phyloP scores from a whole-genome alignment of 2,329 filamentous ascomycete genomes.

The Ophiocordyceps camponoti-floridani region DNA sequence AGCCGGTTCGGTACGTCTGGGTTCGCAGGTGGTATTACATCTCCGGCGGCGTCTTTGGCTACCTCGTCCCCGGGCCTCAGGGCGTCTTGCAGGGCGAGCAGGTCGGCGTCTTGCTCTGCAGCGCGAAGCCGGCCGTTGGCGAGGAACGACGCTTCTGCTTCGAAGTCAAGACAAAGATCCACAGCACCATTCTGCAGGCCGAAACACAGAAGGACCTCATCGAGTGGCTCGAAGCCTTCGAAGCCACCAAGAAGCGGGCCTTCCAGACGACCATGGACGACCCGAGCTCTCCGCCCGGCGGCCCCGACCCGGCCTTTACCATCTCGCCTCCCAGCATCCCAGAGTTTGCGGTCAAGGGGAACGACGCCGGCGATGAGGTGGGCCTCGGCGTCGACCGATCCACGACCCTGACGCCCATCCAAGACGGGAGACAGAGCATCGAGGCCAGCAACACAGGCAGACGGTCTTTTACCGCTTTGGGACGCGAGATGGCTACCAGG shows the following conservation, averaged over 20 bases:
- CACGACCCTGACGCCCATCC: constrained; percentile 45
- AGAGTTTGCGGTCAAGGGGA: constrained; percentile 70
- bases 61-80: constrained; percentile 66
- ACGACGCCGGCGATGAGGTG: constrained; percentile 39
- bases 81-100: constrained; percentile 93
- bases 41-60: constrained; percentile 89
- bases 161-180: constrained; percentile 94
- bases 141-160: constrained; percentile 96
- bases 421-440: constrained; percentile 50
- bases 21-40: constrained; percentile 89
- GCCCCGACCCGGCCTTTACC: constrained; percentile 64
- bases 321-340: constrained; percentile 77
- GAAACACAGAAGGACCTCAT: constrained; percentile 86
- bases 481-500: constrained; percentile 23
- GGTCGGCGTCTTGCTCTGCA: constrained; percentile 87
- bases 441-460: constrained; percentile 41
- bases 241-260: constrained; percentile 82
- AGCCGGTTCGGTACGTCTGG: constrained; percentile 82
- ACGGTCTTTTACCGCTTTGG: constrained; percentile 36
- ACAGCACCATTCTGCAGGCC: constrained; percentile 73
- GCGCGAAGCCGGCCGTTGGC: constrained; percentile 72
- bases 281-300: constrained; percentile 25
- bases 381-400: constrained; percentile 32
- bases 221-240: constrained; percentile 87
- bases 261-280: constrained; percentile 53